phyloP scores from a whole-genome alignment of 2,329 filamentous ascomycete species.

The Neoscytalidium dimidiatum region DNA sequence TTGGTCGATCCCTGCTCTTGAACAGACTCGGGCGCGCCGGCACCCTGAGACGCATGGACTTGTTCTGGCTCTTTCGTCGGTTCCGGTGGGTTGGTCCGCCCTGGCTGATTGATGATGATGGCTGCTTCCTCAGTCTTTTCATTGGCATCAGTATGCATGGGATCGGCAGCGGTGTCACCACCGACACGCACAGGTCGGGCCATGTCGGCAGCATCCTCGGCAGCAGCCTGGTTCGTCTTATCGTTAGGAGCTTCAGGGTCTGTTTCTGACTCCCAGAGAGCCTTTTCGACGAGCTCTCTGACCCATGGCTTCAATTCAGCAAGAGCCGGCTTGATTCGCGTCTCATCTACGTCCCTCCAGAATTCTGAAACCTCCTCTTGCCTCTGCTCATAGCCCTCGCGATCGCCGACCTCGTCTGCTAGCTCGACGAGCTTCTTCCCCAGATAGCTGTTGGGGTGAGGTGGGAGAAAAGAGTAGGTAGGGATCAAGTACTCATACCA shows the following conservation, averaged over 20 bases:
- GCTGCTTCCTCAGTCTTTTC: conserved; percentile 33
- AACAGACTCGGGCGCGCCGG: neutral
- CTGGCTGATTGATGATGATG: conserved; percentile 31
- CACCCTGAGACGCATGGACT: neutral
- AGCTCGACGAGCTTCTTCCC: conserved; percentile 80
- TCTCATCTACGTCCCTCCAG: conserved; percentile 81
- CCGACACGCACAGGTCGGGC: conserved; percentile 8
- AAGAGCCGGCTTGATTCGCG: conserved; percentile 71
- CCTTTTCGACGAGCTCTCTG: conserved; percentile 62
- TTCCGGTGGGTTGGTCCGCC: neutral
- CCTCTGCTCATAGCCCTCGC: conserved; percentile 67
- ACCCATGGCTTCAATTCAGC: conserved; percentile 63
- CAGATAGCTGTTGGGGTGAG: conserved; percentile 83
- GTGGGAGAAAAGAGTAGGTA: conserved; percentile 87
- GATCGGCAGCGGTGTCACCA: neutral
- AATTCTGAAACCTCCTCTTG: conserved; percentile 79
- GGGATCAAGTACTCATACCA: conserved; percentile 98
- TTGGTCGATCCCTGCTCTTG: neutral
- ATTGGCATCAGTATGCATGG: neutral
- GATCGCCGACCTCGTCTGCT: conserved; percentile 71
- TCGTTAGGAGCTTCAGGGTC: conserved; percentile 31
- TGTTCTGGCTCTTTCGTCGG: neutral
- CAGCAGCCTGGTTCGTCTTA: conserved; percentile 36
- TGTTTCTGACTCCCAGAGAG: conserved; percentile 52
- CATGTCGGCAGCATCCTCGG: conserved; percentile 33